Percentiles rank a stretch among this genome's conserved stretches.
Evolutionary conservation across 2,329 filamentous ascomycete genomes (phyloP).

Genomic region (Pseudogymnoascus sp.): DNA sequence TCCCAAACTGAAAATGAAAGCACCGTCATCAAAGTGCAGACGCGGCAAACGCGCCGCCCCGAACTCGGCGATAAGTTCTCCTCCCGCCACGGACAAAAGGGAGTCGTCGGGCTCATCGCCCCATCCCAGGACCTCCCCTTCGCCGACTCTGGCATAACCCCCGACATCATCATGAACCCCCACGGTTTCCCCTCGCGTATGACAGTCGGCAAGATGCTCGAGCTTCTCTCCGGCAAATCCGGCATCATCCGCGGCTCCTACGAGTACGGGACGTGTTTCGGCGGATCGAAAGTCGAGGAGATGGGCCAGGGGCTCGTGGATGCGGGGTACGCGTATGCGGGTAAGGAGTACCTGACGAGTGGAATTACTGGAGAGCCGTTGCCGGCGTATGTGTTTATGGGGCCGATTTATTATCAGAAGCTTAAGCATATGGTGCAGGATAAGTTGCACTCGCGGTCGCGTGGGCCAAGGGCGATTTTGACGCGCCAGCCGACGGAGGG

Average conservation of each 20-base stretch:
- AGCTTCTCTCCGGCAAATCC: constrained; percentile 90
- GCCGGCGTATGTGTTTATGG: constrained; percentile 96
- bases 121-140: constrained; percentile 98
- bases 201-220: constrained; percentile 97
- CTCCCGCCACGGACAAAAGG: constrained; percentile 95
- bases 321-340: constrained; percentile 90
- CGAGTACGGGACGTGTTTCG: constrained; percentile 87
- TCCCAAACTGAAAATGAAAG: constrained; percentile 82
- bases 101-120: constrained; percentile 92
- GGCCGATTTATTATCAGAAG: constrained; percentile 98
- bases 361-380: constrained; percentile 92
- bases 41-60: constrained; percentile 87
- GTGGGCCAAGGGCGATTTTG: constrained; percentile 82
- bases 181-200: constrained; percentile 99
- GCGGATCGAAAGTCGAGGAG: constrained; percentile 74
- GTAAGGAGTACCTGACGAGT: constrained; percentile 93
- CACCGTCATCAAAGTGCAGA: constrained; percentile 86
- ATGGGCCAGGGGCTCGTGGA: constrained; percentile 81
- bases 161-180: constrained; percentile 99
- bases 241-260: constrained; percentile 77
- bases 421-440: constrained; percentile 99
- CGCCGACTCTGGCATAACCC: constrained; percentile 80
- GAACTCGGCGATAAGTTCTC: constrained; percentile 99
- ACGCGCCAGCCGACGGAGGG: constrained; percentile 96
- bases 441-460: constrained; percentile 95